Base-by-base conservation (phyloP, 495 filamentous ascomycete species). In the Xylaria curta region DNA sequence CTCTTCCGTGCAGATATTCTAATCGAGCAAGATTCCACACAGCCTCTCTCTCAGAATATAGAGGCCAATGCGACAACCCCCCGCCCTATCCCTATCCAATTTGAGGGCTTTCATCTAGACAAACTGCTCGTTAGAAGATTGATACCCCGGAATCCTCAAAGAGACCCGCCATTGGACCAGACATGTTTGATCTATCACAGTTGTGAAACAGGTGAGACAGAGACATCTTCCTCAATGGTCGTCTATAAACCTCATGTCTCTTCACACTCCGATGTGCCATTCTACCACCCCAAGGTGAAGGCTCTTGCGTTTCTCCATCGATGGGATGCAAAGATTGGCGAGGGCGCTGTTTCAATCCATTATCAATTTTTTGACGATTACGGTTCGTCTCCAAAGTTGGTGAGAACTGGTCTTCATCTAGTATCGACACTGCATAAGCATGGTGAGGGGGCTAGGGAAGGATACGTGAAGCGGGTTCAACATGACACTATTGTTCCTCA, bases 1-100 rank as follows among this genome's bases (percentile, higher is more conserved):
- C 86, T 97, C 3, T 94, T 97, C 77, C 89, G 95, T 26, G 94
- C 95, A 13, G 94, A 98, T 80, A 93, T 97, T 58, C 85, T 93
- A 33, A 85, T 91, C 73, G 75, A 82, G 80, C 56, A 73, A 70
- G 72, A 87, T 73, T 72, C 74, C 71, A 13, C 67, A 21, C 75
- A 77, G 49, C 58, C 63, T 44, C 60, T 36, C 42, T 66, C 51
- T 1, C 63, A 33, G 69, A 75, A 60, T 19, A 15, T 42, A 21
- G 36, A 33, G 26, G 28, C 62, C 26, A 53, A 71, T 28, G 44
- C 62, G 62, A 71, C 76, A 53, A 68, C 51, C 78, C 87, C 82
- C 61, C 76, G 65, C 70, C 69, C 75, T 51, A 54, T 40, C 21
- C 79, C 82, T n/a, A 72, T 85, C 49, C 58, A 78, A 47, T 80